Evolutionary conservation across 164 flowering plant species (phyloP), one percentile per base, ranked within the genome.

Genomic region (Platanus orientalis): DNA sequence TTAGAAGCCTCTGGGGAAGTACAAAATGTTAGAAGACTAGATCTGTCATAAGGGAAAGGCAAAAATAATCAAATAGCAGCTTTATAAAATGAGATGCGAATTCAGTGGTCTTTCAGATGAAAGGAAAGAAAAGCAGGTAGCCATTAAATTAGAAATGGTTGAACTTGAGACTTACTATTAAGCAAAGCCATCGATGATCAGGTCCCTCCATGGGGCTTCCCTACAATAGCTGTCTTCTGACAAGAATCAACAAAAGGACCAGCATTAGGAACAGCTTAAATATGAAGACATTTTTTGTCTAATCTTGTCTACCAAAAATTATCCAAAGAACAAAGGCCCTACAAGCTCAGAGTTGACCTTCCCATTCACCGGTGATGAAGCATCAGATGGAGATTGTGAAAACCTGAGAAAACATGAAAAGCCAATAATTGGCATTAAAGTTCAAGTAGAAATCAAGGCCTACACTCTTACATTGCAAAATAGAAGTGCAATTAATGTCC

Each of bases 171-270:
- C 80, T 66, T 64, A 71, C 71, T 60, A 44, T 39, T 52, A 48
- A 20, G 27, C n/a, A 48, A 44, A 54, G 49, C 53, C 44, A 39
- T 45, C 29, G 34, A 44, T 19, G 17, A 36, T 79, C 78, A 83
- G 67, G 74, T 54, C 36, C 74, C 87, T 71, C 82, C 86, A 57
- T 68, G 76, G 58, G 83, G 80, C 64, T 83, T 73, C 64, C 76
- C 80, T 17, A 70, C 73, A 67, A 67, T 60, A 69, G 78, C 80
- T 14, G 78, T 68, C 57, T 76, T 72, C 89, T 81, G 74, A 57
- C 28, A 45, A 23, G 28, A 52, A 48, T 26, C 40, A 74, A 28
- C 28, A 71, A 36, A 60, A 57, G 61, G 9, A 62, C 65, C 32
- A 65, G 64, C 34, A 14, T 11, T 26, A 7, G 6, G 23, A 30